Evolutionary conservation across 148 eudicot species (phyloP).

Genomic region (Chenopodium quinoa): DNA sequence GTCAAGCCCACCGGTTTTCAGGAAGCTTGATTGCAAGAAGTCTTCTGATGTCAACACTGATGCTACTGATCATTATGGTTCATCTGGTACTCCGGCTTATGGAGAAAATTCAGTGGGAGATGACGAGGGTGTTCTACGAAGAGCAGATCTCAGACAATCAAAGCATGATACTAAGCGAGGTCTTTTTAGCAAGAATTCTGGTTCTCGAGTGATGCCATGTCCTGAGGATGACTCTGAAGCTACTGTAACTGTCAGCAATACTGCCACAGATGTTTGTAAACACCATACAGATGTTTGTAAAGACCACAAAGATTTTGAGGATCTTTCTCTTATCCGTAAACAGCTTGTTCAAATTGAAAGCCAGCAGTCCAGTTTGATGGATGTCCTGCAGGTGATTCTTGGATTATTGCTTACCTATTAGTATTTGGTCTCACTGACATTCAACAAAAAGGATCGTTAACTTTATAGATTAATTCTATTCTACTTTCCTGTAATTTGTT

Average conservation of each 20-base stretch:
- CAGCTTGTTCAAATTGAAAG: conserved; percentile 85
- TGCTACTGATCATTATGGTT: conserved; percentile 29
- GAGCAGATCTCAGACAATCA: conserved; percentile 24
- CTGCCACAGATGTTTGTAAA: conserved; percentile 37
- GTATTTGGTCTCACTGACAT: not conserved
- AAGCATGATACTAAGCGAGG: conserved; percentile 44
- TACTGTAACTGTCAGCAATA: conserved; percentile 39
- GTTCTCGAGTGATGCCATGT: conserved; percentile 46
- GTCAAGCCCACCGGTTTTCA: conserved; percentile 49
- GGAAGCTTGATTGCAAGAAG: conserved; percentile 60
- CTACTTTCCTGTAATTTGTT: not conserved
- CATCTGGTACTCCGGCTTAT: conserved; percentile 31
- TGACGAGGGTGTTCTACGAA: conserved; percentile 27
- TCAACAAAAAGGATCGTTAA: not conserved
- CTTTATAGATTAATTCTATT: not conserved
- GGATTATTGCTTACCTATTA: not conserved
- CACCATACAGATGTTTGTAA: conserved; percentile 52
- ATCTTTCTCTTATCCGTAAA: conserved; percentile 66
- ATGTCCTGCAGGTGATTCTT: conserved; percentile 76
- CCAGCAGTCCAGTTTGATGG: conserved; percentile 79
- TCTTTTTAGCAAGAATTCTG: conserved; percentile 40
- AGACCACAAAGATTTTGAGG: conserved; percentile 67
- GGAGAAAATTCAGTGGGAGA: conserved; percentile 26
- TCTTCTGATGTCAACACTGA: conserved; percentile 40
- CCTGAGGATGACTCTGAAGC: conserved; percentile 42